A percentile compares a stretch with the other conserved stretches of the same genome.
These are phyloP conservation scores for Melastoma malabathricum DNA, from an alignment of 345 rosid species.

Conservation along the genomic window DNA sequence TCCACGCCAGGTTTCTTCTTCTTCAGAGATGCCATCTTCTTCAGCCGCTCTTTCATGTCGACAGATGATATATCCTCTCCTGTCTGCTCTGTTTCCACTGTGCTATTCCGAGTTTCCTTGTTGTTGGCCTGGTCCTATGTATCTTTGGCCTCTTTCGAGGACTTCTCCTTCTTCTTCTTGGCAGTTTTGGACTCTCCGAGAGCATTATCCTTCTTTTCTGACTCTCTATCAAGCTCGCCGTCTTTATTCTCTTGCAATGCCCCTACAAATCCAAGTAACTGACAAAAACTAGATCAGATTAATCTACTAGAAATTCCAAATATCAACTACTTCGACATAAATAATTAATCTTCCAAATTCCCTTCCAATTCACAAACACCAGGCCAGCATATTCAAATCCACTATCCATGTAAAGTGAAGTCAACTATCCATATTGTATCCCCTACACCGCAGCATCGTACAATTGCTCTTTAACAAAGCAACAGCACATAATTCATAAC, in stretches of 20 bases:
- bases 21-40: constrained; percentile 40
- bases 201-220: constrained; percentile 32
- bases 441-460: too few species aligned
- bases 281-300: not conserved
- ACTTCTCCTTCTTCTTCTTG: constrained; percentile 43
- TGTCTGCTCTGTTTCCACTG: constrained; percentile 18
- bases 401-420: too few species aligned
- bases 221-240: constrained; percentile 22
- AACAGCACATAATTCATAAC: too few species aligned
- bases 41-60: constrained; percentile 45
- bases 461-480: too few species aligned
- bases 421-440: too few species aligned
- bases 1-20: constrained; percentile 56
- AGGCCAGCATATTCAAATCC: too few species aligned
- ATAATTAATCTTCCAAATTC: too few species aligned
- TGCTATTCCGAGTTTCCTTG: constrained; percentile 14
- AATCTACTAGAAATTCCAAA: constrained; percentile 11
- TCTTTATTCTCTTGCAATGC: constrained; percentile 31
- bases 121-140: constrained; percentile 20
- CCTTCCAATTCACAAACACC: too few species aligned
- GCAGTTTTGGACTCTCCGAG: constrained; percentile 38
- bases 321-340: not conserved
- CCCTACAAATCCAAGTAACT: constrained; percentile 14
- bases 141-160: constrained; percentile 32
- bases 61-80: constrained; percentile 29